Evolutionary conservation across 2,329 filamentous ascomycete species (phyloP), one percentile per base, ranked within the genome.

Genomic region (Hymenotorrendiella dingleyae): DNA sequence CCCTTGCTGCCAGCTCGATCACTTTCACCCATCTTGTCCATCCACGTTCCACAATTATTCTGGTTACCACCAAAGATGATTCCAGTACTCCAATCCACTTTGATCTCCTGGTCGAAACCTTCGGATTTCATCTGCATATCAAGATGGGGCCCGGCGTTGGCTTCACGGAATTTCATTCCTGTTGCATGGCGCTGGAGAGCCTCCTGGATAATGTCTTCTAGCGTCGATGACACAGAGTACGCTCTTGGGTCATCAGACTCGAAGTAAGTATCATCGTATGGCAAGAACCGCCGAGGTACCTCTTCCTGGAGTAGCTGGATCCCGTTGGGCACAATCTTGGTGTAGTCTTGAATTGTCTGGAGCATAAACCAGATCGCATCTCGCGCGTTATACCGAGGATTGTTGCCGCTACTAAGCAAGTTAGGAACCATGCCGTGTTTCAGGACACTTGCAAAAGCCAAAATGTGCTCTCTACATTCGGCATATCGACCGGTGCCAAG

Each of bases 11-110:
- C 84, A 12, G 94, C 93, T 48, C 82, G 86, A 51, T 86, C 80
- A 49, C 89, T 95, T 64, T 98, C 93, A n/a, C 93, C 93, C 93
- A 98, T 98, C 75, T 98, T 98, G 72, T 98, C 93, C 89, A 96
- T 96, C 93, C 93, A 98, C 1, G 93, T 98, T 40, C 93, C 93
- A 57, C 94, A 98, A 65, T 98, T 98, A 66, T 70, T 75, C 60
- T 96, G 90, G 59, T 87, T 97, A 24, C 94, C 93, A 43, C 94
- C 93, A 58, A 94, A 95, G 45, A 98, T 82, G 50, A 98, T 77
- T 17, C 93, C 94, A 4, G 81, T 93, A 23, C 76, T 70, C 91
- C 91, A 97, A 62, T 98, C 91, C 9, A 94, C 86, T 46, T 85
- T 78, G 54, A 97, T 84, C 46, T 93, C 82, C 52, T 95, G 87